Percentiles rank a stretch among this genome's conserved stretches.
Evolutionary conservation across 225 moss, liverwort and hornwort genomes (phyloP).

Genomic region (Climacium dendroides): DNA sequence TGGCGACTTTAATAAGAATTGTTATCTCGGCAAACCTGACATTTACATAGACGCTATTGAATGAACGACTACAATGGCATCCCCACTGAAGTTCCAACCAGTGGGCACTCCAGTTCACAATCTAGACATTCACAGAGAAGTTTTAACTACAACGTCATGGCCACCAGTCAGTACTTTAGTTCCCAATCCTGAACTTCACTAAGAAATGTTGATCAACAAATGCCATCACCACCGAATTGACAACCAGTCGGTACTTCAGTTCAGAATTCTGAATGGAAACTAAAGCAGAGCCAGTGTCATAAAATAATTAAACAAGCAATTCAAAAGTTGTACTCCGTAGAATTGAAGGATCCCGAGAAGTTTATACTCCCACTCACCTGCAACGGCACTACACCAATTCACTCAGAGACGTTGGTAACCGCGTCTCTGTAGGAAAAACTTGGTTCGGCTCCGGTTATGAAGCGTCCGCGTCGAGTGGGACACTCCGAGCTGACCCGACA

Average conservation of each 20-base stretch:
- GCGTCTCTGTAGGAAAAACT: background rate
- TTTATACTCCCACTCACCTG: background rate
- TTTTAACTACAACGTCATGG: background rate
- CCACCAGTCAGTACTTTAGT: background rate
- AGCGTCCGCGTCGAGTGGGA: background rate
- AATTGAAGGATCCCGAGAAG: background rate
- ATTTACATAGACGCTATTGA: background rate
- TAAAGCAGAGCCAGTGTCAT: too few relatives aligned
- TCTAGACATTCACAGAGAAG: background rate
- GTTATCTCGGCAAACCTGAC: background rate
- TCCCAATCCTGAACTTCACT: background rate
- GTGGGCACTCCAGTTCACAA: too few relatives aligned
- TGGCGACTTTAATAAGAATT: background rate
- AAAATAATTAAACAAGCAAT: background rate
- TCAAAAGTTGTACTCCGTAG: too few relatives aligned
- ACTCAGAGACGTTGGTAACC: background rate
- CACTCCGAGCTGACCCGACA: background rate
- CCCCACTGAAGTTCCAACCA: background rate
- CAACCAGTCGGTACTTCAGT: too few relatives aligned
- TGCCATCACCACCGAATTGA: background rate
- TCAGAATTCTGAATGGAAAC: too few relatives aligned
- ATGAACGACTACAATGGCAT: too few relatives aligned
- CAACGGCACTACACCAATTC: background rate
- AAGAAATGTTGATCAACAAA: background rate
- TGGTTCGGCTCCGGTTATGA: background rate